These are phyloP conservation scores for Torulaspora globosa DNA, from an alignment of 1,139 yeast species.

Conservation along the genomic window DNA sequence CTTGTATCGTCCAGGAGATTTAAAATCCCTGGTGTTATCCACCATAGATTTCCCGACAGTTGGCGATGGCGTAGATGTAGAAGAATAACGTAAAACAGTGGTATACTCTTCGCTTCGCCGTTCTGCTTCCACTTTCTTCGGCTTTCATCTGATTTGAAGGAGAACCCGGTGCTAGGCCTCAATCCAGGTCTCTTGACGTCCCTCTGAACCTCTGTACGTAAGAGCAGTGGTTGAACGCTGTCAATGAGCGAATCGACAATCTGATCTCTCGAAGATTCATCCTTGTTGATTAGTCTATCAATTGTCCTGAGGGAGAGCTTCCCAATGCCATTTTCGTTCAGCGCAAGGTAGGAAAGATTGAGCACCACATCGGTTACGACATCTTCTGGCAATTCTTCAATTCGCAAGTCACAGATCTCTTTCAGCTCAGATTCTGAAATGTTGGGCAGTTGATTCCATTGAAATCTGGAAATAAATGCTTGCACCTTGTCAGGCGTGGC, in stretches of 20 bases:
- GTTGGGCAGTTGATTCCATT: slow-evolving; percentile 3
- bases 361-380: slow-evolving; percentile 2
- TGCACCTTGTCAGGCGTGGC: neutral
- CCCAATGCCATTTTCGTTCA: slow-evolving; percentile 3
- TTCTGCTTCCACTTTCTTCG: slow-evolving; percentile 23
- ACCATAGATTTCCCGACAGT: slow-evolving; percentile 31
- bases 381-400: slow-evolving; percentile 3
- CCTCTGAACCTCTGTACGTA: slow-evolving; percentile 9
- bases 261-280: slow-evolving; percentile 2
- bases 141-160: slow-evolving; percentile 23
- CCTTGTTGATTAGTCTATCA: neutral
- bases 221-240: slow-evolving; percentile 12
- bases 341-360: slow-evolving; percentile 7
- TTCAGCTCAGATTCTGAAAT: slow-evolving; percentile 5
- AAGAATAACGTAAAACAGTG: slow-evolving; percentile 27
- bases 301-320: slow-evolving; percentile 1
- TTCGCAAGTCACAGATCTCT: slow-evolving; percentile 1
- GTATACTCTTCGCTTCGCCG: slow-evolving; percentile 30
- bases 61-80: slow-evolving; percentile 18
- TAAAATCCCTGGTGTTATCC: slow-evolving; percentile 37
- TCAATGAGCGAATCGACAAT: slow-evolving; percentile 6
- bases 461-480: slow-evolving; percentile 5
- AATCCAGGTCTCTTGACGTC: slow-evolving; percentile 12
- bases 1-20: slow-evolving; percentile 33
- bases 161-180: slow-evolving; percentile 23